Conservation (phyloP, 1,284 basidiomycete genomes). For the Anthracocystis walkeri region DNA sequence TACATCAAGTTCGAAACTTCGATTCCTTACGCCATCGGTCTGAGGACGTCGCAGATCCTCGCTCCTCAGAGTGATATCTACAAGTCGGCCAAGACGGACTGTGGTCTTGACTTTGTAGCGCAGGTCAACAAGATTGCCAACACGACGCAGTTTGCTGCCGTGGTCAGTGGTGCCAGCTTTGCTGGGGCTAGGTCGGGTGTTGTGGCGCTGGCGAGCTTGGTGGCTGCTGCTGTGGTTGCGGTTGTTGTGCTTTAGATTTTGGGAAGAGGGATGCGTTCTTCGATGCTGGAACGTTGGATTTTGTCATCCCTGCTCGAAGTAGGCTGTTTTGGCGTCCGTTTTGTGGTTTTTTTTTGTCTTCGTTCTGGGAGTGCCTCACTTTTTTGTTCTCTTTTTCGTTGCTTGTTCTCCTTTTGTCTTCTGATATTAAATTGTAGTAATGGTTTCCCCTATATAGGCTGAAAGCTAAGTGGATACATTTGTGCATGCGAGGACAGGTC, state of each 20-base stretch:
- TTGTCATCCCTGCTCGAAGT: conserved; percentile 11
- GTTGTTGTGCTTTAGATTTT: conserved; percentile 15
- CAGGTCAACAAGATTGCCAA: conserved; percentile 56
- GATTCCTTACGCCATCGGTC: conserved; percentile 63
- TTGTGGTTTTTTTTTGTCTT: neutral
- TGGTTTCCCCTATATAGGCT: conserved; percentile 4
- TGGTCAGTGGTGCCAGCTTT: conserved; percentile 22
- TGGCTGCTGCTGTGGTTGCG: conserved; percentile 26
- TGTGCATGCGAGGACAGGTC: conserved; percentile 11
- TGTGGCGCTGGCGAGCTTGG: conserved; percentile 8
- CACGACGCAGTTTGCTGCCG: conserved; percentile 53
- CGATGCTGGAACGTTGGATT: conserved; percentile 23
- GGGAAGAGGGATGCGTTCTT: conserved; percentile 8
- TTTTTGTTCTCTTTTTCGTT: neutral
- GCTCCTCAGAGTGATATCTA: conserved; percentile 59
- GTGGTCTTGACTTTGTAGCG: conserved; percentile 43
- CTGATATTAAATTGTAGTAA: conserved; percentile 18
- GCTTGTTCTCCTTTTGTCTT: neutral
- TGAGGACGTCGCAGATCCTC: conserved; percentile 49
- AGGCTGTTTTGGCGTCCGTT: neutral
- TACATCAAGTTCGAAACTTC: conserved; percentile 65
- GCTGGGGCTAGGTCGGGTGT: conserved; percentile 12
- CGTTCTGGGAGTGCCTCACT: neutral
- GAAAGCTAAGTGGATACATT: conserved; percentile 22
- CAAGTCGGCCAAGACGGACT: conserved; percentile 51